Base-by-base conservation (phyloP, 2,329 filamentous ascomycete genomes). In the Parastagonospora nodorum region DNA sequence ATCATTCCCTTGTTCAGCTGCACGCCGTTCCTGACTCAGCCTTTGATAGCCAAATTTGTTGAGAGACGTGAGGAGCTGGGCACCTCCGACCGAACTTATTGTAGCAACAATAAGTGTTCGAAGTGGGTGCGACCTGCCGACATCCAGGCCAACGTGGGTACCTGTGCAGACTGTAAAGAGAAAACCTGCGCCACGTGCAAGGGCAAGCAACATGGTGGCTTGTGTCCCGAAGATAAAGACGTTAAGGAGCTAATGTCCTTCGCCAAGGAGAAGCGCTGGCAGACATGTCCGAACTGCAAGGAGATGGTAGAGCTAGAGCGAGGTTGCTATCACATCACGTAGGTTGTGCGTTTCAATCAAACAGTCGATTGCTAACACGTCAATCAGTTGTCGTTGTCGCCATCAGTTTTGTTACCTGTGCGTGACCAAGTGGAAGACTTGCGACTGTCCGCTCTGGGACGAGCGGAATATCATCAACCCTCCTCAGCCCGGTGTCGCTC, bases 381-480 rank as follows among this genome's bases (percentile, higher is more conserved):
- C n/a, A n/a, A n/a, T n/a, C 14, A 65, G 60, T 1, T 63, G 60
- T 29, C 39, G 42, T 43, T 91, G 88, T 70, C 81, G 82, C 53
- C 82, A 85, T 8, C 78, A 89, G 54, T 90, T 91, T 64, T 91
- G 88, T 73, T 88, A 86, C 60, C 79, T 83, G 6, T 87, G 84
- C 62, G 82, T 82, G 24, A 82, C 80, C 7, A 45, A 41, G n/a
- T 66, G 61, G 63, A 53, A 46, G 49, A 56, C 50, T 10, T 60
- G 57, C 46, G 31, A 39, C 1, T 60, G 57, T 28, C 14, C 31
- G 1, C 10, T 11, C 1, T 56, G 50, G 44, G 48, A 52, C 11
- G 50, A 61, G 37, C 38, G 27, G 1, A 31, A 48, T 14, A 49
- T 57, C 31, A 43, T 48, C 27, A 29, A 49, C n/a, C 24, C 6